A percentile compares a stretch with the other conserved stretches of the same genome.
Evolutionary conservation across 306 rosid species (phyloP).

Genomic region (Crataegus laevigata): DNA sequence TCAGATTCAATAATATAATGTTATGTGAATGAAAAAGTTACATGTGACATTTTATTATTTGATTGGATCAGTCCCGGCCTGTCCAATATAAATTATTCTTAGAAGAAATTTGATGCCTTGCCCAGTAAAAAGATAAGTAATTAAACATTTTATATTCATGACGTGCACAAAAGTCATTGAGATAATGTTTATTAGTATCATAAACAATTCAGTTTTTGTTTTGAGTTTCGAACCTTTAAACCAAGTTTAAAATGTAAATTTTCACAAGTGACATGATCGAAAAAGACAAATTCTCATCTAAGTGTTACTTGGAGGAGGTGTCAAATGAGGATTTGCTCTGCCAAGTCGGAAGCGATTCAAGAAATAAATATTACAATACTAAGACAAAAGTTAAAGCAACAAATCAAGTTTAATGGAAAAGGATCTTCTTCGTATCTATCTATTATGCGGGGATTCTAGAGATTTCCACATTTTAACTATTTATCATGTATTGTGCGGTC

Average conservation of each 20-base stretch:
- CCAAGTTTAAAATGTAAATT: not conserved
- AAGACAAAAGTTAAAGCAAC: not conserved
- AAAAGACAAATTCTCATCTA: too few relatives aligned
- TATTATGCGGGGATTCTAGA: too few relatives aligned
- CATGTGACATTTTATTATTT: too few relatives aligned
- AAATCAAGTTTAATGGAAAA: not conserved
- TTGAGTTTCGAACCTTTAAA: not conserved
- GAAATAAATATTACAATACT: too few relatives aligned
- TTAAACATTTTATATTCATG: not conserved
- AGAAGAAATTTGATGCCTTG: not conserved
- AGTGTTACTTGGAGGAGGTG: not conserved
- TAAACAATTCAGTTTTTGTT: not conserved
- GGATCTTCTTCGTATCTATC: too few relatives aligned
- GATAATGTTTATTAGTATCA: not conserved
- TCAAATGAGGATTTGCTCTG: not conserved
- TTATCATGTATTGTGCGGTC: too few relatives aligned
- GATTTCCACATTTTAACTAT: too few relatives aligned
- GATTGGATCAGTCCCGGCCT: too few relatives aligned
- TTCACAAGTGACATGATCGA: not conserved
- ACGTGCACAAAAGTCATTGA: not conserved
- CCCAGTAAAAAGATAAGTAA: not conserved
- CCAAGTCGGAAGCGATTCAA: not conserved
- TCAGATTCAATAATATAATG: too few relatives aligned
- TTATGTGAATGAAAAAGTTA: not conserved
- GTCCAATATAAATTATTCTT: too few relatives aligned